Evolutionary conservation across 768 basidiomycete genomes (phyloP), one percentile per base, ranked within the genome.

Genomic region (Tylopilus vinaceipallidus): DNA sequence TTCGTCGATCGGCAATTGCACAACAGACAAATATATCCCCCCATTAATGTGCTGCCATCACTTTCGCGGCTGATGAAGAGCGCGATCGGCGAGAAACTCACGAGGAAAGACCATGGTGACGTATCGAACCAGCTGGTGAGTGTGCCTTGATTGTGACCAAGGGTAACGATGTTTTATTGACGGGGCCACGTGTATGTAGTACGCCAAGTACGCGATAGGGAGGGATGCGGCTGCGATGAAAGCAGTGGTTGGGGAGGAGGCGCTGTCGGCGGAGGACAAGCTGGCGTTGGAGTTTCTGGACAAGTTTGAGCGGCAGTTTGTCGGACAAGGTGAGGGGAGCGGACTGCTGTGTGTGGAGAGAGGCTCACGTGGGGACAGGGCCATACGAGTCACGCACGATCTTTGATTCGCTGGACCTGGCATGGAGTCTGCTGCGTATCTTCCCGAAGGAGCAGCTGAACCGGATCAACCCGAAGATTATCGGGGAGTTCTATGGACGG

Each of bases 41-140:
- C 97, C 42, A 98, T 99, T 79, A 99, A 99, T 74, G 95, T 99
- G 52, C 79, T 99, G 40, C 97, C 97, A 53, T 98, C 97, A 56
- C 79, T 99, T 65, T 98, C 97, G 60, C 94, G 97, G 72, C 75
- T 99, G 69, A 99, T 99, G 97, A 99, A 99, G 85, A 92, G 89
- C 61, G 97, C 97, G 57, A 98, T 98, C 71, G 97, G 97, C 57
- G 95, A 98, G 74, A 83, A 91, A 72, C 76, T 98, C 65, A 98
- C 97, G 50, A 80, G 97, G 69, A 95, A 95, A 73, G 97, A 99
- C 72, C 97, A 98, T 69, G 91, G 94, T 63, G 97, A 99, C 72
- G 97, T 99, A 30, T 98, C 97, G 13, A 99, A 99, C 77, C 95
- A 98, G 74, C 75, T 97, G 76, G 93, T 91, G 60, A 49, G 90